phyloP scores from a whole-genome alignment of 2,329 filamentous ascomycete species.

The Fusarium incarnatum region DNA sequence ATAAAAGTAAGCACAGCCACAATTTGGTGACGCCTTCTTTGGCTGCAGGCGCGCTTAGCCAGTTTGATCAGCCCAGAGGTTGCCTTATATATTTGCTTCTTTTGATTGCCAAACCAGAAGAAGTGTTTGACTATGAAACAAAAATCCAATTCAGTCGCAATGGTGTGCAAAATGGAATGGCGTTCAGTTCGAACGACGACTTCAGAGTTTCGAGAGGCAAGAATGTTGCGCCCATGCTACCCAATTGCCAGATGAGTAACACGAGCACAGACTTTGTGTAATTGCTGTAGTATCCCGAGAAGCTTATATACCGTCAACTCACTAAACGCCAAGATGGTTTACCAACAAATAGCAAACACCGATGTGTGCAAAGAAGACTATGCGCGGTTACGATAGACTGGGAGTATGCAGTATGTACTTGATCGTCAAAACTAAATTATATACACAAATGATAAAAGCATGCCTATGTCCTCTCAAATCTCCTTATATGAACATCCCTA shows the following conservation, averaged over 20 bases:
- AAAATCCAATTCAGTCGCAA: not conserved
- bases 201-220: not conserved
- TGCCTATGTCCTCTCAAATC: fast-evolving
- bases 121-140: not conserved
- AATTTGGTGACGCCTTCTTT: not conserved
- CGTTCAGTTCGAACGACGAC: not conserved
- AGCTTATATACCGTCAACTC: not conserved
- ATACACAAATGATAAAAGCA: not conserved
- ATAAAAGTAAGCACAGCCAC: not conserved
- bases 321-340: not conserved
- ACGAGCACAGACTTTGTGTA: not conserved
- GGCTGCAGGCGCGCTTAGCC: not conserved
- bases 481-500: not conserved
- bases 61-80: not conserved
- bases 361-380: not conserved
- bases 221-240: not conserved
- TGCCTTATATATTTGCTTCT: not conserved
- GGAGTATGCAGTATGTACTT: not conserved
- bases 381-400: not conserved
- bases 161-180: not conserved
- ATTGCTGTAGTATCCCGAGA: not conserved
- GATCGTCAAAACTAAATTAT: not conserved
- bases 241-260: not conserved
- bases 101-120: not conserved
- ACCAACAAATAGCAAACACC: not conserved